A percentile compares a stretch with the other conserved stretches of the same genome.
phyloP scores from a whole-genome alignment of 345 rosid genomes.

The Mangifera indica region DNA sequence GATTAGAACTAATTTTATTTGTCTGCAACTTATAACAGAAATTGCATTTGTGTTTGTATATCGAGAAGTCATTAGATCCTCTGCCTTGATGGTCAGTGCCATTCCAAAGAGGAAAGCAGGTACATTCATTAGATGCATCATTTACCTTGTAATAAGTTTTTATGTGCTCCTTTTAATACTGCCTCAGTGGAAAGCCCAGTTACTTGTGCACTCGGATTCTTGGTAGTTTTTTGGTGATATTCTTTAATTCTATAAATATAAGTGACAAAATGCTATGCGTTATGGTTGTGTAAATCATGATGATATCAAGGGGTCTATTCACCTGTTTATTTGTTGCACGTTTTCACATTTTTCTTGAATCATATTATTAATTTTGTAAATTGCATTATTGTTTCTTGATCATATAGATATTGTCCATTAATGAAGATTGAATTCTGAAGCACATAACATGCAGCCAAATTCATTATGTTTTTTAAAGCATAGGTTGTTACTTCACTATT shows the following conservation, averaged over 20 bases:
- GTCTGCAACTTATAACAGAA: constrained; percentile 40
- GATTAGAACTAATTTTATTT: neutral
- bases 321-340: neutral
- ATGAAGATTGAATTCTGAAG: neutral
- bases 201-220: neutral
- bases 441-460: neutral
- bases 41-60: constrained; percentile 78
- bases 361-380: neutral
- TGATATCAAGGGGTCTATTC: neutral
- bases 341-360: neutral
- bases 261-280: neutral
- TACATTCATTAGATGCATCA: constrained; percentile 24
- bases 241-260: neutral
- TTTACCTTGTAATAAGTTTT: constrained; percentile 1
- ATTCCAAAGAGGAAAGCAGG: constrained; percentile 74
- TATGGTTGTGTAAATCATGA: neutral
- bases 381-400: neutral
- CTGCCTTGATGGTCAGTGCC: constrained; percentile 31
- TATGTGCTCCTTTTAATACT: neutral
- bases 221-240: neutral
- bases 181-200: neutral
- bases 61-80: constrained; percentile 54
- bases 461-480: neutral
- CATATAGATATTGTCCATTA: neutral
- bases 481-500: neutral